These are phyloP conservation scores for Adansonia digitata DNA, from an alignment of 345 rosid genomes.

Conservation along the genomic window DNA sequence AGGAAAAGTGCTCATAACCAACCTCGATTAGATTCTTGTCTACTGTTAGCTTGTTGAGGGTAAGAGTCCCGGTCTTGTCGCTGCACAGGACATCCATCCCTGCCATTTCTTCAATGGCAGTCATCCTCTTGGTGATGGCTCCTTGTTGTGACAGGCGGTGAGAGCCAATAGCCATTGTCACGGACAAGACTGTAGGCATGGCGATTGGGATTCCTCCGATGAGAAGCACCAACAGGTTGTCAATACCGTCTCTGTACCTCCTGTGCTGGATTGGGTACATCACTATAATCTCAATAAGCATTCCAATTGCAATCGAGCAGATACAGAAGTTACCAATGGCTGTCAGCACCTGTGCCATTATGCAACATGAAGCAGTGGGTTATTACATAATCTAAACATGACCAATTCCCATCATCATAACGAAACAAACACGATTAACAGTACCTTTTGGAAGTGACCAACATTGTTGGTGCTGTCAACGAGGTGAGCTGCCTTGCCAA, in stretches of 20 bases:
- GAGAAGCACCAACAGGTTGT: constrained; percentile 91
- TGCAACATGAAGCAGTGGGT: neutral
- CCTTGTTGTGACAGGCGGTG: constrained; percentile 89
- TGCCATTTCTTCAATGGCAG: constrained; percentile 98
- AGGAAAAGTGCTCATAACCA: neutral
- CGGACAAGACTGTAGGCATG: constrained; percentile 94
- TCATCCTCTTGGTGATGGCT: constrained; percentile 97
- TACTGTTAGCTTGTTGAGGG: constrained; percentile 93
- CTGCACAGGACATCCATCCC: constrained; percentile 99
- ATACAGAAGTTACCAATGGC: constrained; percentile 97
- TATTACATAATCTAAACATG: neutral
- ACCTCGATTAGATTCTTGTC: constrained; percentile 84
- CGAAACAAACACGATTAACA: neutral
- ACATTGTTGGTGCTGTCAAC: constrained; percentile 89
- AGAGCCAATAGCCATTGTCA: constrained; percentile 97
- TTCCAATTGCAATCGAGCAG: constrained; percentile 79
- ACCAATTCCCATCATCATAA: neutral
- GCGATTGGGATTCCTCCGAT: constrained; percentile 98
- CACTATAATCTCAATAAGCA: constrained; percentile 64
- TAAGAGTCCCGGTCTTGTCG: constrained; percentile 92
- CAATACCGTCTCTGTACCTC: constrained; percentile 76
- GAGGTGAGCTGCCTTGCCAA: constrained; percentile 95
- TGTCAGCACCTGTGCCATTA: constrained; percentile 53
- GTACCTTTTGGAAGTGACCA: constrained; percentile 93
- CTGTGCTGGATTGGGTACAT: constrained; percentile 79